Evolutionary conservation across 345 rosid genomes (phyloP).

Genomic region (Citrus hindsii): DNA sequence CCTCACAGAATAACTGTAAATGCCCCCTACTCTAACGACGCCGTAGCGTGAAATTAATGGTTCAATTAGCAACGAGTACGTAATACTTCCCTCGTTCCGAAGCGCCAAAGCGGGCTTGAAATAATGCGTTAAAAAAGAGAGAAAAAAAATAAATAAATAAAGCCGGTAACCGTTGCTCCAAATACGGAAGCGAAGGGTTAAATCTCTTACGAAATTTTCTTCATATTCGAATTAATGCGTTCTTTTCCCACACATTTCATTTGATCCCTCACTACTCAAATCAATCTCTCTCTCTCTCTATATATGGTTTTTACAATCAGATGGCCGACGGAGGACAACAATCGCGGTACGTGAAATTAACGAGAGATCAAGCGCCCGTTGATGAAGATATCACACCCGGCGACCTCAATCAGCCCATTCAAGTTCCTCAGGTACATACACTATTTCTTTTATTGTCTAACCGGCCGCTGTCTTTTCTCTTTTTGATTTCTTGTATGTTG

Average conservation of each 20-base stretch:
- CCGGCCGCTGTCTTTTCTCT: not conserved
- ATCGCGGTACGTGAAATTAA: slow-evolving; percentile 65
- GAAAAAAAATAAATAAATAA: too few species aligned
- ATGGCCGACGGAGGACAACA: slow-evolving; percentile 63
- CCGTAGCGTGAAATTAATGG: too few species aligned
- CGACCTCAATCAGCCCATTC: slow-evolving; percentile 90
- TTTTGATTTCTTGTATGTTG: not conserved
- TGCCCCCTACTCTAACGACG: too few species aligned
- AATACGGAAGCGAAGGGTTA: not conserved
- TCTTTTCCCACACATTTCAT: not conserved
- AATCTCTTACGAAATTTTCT: not conserved
- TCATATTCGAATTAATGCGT: not conserved
- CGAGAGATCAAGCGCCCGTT: slow-evolving; percentile 53
- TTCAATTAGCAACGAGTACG: too few species aligned
- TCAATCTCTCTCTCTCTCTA: too few species aligned
- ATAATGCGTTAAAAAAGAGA: too few species aligned
- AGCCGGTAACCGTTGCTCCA: not conserved
- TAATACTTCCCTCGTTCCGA: not conserved
- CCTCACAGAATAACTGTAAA: too few species aligned
- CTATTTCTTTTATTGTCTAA: not conserved
- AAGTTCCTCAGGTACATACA: slow-evolving; percentile 60
- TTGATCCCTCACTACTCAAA: not conserved
- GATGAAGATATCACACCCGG: slow-evolving; percentile 84
- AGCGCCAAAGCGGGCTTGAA: not conserved
- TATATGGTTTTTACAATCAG: not conserved